phyloP scores from a whole-genome alignment of 2,329 filamentous ascomycete species.

The Myriangium duriaei region DNA sequence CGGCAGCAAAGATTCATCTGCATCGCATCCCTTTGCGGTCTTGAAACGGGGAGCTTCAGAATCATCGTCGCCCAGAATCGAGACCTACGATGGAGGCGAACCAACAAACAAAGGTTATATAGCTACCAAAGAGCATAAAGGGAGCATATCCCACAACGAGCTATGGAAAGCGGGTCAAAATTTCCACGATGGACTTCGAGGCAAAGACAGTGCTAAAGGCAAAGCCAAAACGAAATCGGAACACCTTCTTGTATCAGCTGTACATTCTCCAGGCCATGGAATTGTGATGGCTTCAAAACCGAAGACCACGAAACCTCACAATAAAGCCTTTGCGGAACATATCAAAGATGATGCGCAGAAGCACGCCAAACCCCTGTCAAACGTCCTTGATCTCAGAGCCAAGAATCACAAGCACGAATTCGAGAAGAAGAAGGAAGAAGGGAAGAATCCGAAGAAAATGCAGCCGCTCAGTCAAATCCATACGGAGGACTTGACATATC shows the following conservation, averaged over 20 bases:
- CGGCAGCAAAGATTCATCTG: too few species aligned
- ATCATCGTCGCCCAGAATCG: too few species aligned
- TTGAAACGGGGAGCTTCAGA: too few species aligned
- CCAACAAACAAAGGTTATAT: too few species aligned
- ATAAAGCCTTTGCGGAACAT: not conserved
- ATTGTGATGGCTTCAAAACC: not conserved
- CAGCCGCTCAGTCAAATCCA: not conserved
- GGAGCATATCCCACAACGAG: too few species aligned
- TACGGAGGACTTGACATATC: not conserved
- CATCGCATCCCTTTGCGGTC: too few species aligned
- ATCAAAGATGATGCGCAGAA: not conserved
- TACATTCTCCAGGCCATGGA: not conserved
- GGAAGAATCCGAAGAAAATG: not conserved
- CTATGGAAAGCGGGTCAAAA: too few species aligned
- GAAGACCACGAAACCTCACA: not conserved
- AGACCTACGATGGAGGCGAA: too few species aligned
- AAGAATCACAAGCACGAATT: not conserved
- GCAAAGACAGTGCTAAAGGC: too few species aligned
- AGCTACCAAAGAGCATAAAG: too few species aligned
- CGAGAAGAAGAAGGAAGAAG: not conserved
- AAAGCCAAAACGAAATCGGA: not conserved
- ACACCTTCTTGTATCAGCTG: not conserved
- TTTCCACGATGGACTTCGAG: too few species aligned
- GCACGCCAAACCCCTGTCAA: not conserved
- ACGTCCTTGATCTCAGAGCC: not conserved